Evolutionary conservation across 768 basidiomycete species (phyloP), one percentile per base, ranked within the genome.

Genomic region (Artomyces pyxidatus): DNA sequence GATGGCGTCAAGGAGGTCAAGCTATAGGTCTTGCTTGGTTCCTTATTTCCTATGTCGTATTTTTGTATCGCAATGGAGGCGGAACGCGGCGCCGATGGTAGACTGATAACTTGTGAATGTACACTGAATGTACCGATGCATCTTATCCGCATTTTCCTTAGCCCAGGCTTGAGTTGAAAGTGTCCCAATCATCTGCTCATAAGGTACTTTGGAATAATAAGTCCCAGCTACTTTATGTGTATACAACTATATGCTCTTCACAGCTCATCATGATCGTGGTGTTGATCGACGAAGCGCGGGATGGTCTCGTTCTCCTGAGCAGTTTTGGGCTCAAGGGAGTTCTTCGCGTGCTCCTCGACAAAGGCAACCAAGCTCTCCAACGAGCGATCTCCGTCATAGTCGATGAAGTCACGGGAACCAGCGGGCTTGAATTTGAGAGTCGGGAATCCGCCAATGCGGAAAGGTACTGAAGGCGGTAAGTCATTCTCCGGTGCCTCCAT

Each of bases 401-500:
- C 91, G 46, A 94, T 69, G 72, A 94, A 99, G 45, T 90, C 83
- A 47, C 74, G 71, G 19, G 78, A 70, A 40, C 95, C 95, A 12
- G 96, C 95, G 4, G 83, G 76, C 72, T 93, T 94, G 78, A 99
- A 95, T 66, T 98, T 98, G 62, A 98, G 64, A 5, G 96, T 98
- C 7, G 96, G 95, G 85, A 91, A 93, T 35, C 91, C 89, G 48
- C 72, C 60, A 51, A 98, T 69, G 46, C 83, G 80, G 89, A 99
- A 98, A 27, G 85, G 80, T 51, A 85, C 80, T n/a, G 78, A 78
- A 17, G 83, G 73, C 41, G 96, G 95, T 14, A 99, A 76, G 65
- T 99, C 96, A 65, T 99, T 99, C 68, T 96, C 93, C 51, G 84
- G 85, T 2, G 92, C 90, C 57, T 99, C 96, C 72, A 98, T 83